These are phyloP conservation scores for Yamadazyma diddensiae DNA, from an alignment of 1,139 yeast genomes.

Conservation along the genomic window DNA sequence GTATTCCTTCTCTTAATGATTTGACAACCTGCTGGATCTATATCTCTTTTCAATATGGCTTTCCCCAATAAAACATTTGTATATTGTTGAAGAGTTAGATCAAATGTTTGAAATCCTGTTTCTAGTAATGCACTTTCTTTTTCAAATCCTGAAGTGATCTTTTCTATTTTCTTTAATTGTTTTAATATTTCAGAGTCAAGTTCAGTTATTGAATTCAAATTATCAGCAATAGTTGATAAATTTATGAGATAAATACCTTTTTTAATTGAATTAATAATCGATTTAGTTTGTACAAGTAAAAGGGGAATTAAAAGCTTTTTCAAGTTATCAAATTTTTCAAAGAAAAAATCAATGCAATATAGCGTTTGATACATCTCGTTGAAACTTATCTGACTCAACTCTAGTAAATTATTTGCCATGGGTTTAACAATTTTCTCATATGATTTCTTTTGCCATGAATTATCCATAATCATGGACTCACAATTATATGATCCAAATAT, in stretches of 20 bases:
- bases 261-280: slow-evolving; percentile 24
- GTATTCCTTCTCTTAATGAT: slow-evolving; percentile 37
- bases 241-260: slow-evolving; percentile 25
- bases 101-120: slow-evolving; percentile 31
- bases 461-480: slow-evolving; percentile 3
- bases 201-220: slow-evolving; percentile 17
- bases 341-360: slow-evolving; percentile 34
- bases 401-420: slow-evolving; percentile 20
- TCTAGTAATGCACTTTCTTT: slow-evolving; percentile 29
- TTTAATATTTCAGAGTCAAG: slow-evolving; percentile 22
- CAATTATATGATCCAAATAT: slow-evolving; percentile 22
- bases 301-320: slow-evolving; percentile 38
- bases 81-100: slow-evolving; percentile 36
- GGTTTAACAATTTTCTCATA: slow-evolving; percentile 27
- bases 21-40: slow-evolving; percentile 30
- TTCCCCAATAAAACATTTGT: slow-evolving; percentile 39
- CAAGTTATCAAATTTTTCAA: slow-evolving; percentile 36
- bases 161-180: slow-evolving; percentile 35
- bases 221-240: slow-evolving; percentile 30
- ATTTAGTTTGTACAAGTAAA: slow-evolving; percentile 29
- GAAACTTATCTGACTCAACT: slow-evolving; percentile 22
- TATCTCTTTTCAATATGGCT: slow-evolving; percentile 39
- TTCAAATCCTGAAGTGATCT: slow-evolving; percentile 37
- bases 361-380: slow-evolving; percentile 22
- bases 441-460: slow-evolving; percentile 27